Conservation (phyloP, 2,329 filamentous ascomycete genomes). For the Paracamarosporium sp. region DNA sequence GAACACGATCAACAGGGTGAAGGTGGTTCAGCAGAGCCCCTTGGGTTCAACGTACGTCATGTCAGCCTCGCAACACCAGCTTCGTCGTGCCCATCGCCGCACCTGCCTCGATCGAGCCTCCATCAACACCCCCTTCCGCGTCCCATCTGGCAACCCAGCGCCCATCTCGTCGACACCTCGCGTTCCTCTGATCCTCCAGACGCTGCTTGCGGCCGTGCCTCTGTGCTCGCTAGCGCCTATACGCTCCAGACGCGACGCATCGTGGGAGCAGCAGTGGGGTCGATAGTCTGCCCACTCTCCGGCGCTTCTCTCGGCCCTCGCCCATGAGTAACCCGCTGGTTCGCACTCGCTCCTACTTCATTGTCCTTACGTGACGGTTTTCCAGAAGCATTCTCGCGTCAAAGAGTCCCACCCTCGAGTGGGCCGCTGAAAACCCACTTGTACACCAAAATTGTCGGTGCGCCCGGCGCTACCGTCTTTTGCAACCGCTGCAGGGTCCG, state of each 20-base stretch:
- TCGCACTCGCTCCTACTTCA: not conserved
- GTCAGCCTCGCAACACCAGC: not conserved
- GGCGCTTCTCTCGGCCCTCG: not conserved
- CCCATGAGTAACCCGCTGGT: constrained; percentile 5
- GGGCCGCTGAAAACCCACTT: not conserved
- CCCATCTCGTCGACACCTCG: not conserved
- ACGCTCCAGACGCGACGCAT: not conserved
- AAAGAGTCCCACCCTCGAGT: not conserved
- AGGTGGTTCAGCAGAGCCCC: not conserved
- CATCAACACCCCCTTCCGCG: not conserved
- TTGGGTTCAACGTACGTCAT: not conserved
- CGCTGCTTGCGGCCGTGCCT: not conserved
- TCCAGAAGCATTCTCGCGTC: constrained; percentile 6
- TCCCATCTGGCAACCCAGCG: not conserved
- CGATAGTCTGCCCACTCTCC: not conserved
- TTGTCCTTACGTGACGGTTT: constrained; percentile 8
- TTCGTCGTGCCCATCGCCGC: not conserved
- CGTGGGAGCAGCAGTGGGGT: not conserved
- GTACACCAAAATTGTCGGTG: not conserved
- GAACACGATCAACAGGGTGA: constrained; percentile 1
- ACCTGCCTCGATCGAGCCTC: not conserved
- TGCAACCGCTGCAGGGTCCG: constrained; percentile 19
- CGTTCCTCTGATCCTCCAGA: too few species aligned
- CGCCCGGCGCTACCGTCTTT: not conserved
- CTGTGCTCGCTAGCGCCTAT: not conserved